Percentiles rank a stretch among this genome's conserved stretches.
These are phyloP conservation scores for Geotrichum australiense DNA, from an alignment of 1,139 yeast genomes.

Conservation along the genomic window DNA sequence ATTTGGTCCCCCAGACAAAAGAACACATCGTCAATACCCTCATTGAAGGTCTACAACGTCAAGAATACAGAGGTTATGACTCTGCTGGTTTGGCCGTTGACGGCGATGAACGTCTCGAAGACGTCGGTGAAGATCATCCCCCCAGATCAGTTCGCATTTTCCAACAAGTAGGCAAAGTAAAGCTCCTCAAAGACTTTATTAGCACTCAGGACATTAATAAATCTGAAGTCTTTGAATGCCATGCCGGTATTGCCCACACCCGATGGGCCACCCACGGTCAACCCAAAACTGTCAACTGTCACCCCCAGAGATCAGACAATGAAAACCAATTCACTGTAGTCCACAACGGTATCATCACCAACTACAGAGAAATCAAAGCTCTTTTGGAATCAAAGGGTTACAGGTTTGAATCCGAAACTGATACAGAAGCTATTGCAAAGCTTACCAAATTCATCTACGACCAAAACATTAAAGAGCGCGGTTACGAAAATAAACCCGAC, in stretches of 20 bases:
- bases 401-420: slow-evolving; percentile 86
- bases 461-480: slow-evolving; percentile 36
- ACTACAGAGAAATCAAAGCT: slow-evolving; percentile 83
- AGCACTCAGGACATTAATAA: slow-evolving; percentile 44
- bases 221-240: slow-evolving; percentile 60
- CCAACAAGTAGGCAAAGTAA: slow-evolving; percentile 90
- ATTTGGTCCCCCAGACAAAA: slow-evolving; percentile 82
- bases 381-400: slow-evolving; percentile 74
- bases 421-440: slow-evolving; percentile 96
- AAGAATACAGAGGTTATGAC: slow-evolving; percentile 98
- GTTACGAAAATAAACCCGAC: slow-evolving; percentile 53
- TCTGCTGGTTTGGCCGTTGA: slow-evolving; percentile 96
- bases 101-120: slow-evolving; percentile 52
- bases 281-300: slow-evolving; percentile 81
- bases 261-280: slow-evolving; percentile 99
- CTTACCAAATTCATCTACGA: slow-evolving; percentile 87
- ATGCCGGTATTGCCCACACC: slow-evolving; percentile 96
- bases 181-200: slow-evolving; percentile 65
- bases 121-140: slow-evolving; percentile 17
- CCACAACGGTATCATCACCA: slow-evolving; percentile 97
- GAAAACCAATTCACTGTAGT: slow-evolving; percentile 82
- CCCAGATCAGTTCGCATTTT: slow-evolving; percentile 50
- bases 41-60: slow-evolving; percentile 83
- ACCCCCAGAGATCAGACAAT: slow-evolving; percentile 89
- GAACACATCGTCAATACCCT: slow-evolving; percentile 88